These are phyloP conservation scores for Apophysomyces elegans DNA, from an alignment of 371 early-diverging fungal genomes.

Conservation along the genomic window DNA sequence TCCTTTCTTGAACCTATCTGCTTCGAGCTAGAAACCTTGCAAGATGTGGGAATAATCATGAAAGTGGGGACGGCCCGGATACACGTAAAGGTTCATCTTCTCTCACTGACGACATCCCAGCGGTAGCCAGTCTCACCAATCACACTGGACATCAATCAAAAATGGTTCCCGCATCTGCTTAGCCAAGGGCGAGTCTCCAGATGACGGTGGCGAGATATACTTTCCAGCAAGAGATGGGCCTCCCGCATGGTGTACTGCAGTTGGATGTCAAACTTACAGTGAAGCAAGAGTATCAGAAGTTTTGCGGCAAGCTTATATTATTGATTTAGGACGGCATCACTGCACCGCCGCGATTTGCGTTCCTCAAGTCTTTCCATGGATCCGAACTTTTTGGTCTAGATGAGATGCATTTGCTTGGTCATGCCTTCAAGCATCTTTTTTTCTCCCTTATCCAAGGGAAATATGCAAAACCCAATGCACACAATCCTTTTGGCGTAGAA, in stretches of 20 bases:
- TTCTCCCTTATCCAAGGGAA: not conserved
- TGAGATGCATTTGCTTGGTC: not conserved
- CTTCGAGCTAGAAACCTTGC: conserved; percentile 7
- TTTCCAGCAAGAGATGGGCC: not conserved
- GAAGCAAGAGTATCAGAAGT: not conserved
- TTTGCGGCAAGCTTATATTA: not conserved
- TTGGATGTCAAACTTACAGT: conserved; percentile 80
- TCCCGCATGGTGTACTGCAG: conserved; percentile 68
- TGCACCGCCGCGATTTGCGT: not conserved
- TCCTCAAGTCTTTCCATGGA: conserved; percentile 8
- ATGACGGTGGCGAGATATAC: not conserved
- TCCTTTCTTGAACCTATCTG: conserved; percentile 14
- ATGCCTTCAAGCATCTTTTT: not conserved
- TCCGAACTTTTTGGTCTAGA: conserved; percentile 13
- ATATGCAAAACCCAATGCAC: not conserved
- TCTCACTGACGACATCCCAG: conserved; percentile 13
- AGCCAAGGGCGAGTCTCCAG: not conserved
- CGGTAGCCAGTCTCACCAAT: not conserved
- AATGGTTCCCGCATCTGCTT: conserved; percentile 9
- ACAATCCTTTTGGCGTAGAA: not conserved
- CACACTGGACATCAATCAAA: conserved; percentile 7
- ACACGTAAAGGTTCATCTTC: conserved; percentile 10
- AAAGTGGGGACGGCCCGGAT: not conserved
- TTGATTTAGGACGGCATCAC: not conserved
- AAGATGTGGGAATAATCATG: conserved; percentile 4